phyloP scores from a whole-genome alignment of 2,329 filamentous ascomycete genomes.

The Fusarium multiceps region DNA sequence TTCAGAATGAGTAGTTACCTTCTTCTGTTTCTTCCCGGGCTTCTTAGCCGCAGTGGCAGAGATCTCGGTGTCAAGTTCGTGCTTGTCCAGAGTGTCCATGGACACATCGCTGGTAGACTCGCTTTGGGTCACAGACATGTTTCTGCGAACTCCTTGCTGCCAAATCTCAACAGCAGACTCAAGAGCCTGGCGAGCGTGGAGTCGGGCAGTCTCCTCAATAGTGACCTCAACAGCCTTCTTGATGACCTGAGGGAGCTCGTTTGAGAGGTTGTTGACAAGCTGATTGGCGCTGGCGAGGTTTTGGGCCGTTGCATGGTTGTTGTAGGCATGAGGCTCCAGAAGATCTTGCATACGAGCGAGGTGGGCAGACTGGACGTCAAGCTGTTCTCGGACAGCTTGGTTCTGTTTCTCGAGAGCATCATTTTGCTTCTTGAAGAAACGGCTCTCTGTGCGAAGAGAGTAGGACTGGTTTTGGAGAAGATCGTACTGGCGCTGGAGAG shows the following conservation, averaged over 20 bases:
- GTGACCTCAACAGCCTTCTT: conserved; percentile 43
- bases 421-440: conserved; percentile 29
- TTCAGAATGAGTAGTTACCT: not conserved
- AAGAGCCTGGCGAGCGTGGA: conserved; percentile 28
- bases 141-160: not conserved
- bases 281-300: conserved; percentile 36
- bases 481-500: conserved; percentile 1
- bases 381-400: conserved; percentile 41
- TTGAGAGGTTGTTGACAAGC: conserved; percentile 43
- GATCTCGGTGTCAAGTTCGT: conserved; percentile 11
- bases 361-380: conserved; percentile 43
- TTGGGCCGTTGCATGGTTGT: conserved; percentile 34
- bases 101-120: not conserved
- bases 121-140: not conserved
- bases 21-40: conserved; percentile 4
- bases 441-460: conserved; percentile 13
- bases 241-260: conserved; percentile 44
- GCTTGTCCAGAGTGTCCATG: conserved; percentile 11
- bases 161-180: not conserved
- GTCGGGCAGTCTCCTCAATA: conserved; percentile 33
- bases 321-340: conserved; percentile 35
- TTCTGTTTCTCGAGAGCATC: conserved; percentile 38
- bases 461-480: not conserved
- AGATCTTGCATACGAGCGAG: conserved; percentile 33
- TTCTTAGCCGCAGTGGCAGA: not conserved